Conservation (phyloP, 2,329 filamentous ascomycete species). For the Claviceps capensis region DNA sequence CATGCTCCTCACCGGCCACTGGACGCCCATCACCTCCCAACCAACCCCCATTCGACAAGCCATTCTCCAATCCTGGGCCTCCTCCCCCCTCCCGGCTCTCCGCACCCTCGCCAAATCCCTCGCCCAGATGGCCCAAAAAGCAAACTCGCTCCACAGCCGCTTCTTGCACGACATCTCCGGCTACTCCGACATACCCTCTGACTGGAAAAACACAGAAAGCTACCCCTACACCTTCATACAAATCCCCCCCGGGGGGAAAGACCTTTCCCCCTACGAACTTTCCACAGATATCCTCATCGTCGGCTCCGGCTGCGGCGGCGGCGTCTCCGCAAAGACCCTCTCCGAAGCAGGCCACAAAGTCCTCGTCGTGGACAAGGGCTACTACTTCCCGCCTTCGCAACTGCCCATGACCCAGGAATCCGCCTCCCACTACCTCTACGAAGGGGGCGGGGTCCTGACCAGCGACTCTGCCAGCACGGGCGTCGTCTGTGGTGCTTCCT, state of each 20-base stretch:
- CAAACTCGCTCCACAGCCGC: conserved; percentile 41
- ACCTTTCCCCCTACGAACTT: conserved; percentile 36
- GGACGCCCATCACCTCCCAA: conserved; percentile 47
- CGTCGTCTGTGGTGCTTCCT: conserved; percentile 56
- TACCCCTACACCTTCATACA: conserved; percentile 50
- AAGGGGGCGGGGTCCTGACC: conserved; percentile 46
- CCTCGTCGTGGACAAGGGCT: conserved; percentile 70
- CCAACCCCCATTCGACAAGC: conserved; percentile 44
- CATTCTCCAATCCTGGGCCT: conserved; percentile 50
- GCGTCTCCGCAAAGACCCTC: conserved; percentile 66
- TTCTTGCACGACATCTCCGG: conserved; percentile 41
- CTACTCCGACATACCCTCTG: conserved; percentile 39
- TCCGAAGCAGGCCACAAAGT: conserved; percentile 64
- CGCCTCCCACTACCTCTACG: conserved; percentile 51
- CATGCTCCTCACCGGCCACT: conserved; percentile 53
- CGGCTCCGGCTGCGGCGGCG: conserved; percentile 77
- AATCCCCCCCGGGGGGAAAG: conserved; percentile 23
- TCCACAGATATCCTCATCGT: conserved; percentile 75
- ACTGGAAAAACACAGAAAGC: conserved; percentile 35
- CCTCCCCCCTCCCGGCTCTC: conserved; percentile 39
- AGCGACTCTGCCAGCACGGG: conserved; percentile 44
- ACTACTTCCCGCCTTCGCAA: conserved; percentile 58
- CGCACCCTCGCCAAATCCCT: conserved; percentile 43
- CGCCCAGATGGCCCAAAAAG: conserved; percentile 37
- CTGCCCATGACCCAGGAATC: conserved; percentile 59